Evolutionary conservation across 345 rosid species (phyloP).

Genomic region (Boechera stricta): DNA sequence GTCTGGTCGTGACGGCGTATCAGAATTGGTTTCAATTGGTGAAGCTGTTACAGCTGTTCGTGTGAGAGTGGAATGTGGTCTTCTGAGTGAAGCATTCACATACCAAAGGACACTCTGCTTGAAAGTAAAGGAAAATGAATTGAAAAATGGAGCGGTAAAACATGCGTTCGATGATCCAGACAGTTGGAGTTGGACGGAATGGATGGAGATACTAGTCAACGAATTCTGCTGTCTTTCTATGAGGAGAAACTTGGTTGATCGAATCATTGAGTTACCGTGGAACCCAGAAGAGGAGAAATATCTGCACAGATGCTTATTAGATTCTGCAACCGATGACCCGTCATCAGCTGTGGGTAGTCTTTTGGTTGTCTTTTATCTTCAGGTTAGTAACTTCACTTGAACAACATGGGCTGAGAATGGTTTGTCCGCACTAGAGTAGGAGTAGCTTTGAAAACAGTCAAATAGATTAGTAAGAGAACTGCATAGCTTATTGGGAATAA

Average conservation of each 20-base stretch:
- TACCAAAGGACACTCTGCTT: conserved; percentile 81
- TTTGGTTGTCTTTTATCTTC: conserved; percentile 86
- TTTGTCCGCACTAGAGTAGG: conserved; percentile 5
- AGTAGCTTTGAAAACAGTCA: conserved; percentile 23
- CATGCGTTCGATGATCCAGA: conserved; percentile 50
- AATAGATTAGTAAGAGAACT: background rate
- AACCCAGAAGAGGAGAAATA: conserved; percentile 86
- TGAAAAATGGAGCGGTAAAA: conserved; percentile 50
- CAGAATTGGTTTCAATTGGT: conserved; percentile 63
- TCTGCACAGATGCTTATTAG: conserved; percentile 78
- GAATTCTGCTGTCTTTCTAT: conserved; percentile 94
- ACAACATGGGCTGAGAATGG: conserved; percentile 15
- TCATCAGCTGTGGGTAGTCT: conserved; percentile 76
- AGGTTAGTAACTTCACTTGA: conserved; percentile 56
- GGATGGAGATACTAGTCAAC: conserved; percentile 82
- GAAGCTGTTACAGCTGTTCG: conserved; percentile 91
- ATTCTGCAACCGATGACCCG: conserved; percentile 76
- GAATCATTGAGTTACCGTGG: conserved; percentile 94
- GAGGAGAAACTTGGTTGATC: conserved; percentile 80
- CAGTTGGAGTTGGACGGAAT: conserved; percentile 66
- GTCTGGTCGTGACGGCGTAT: conserved; percentile 84
- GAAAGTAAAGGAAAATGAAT: conserved; percentile 66
- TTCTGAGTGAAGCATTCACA: conserved; percentile 90
- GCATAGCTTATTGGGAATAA: background rate
- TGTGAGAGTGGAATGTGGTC: conserved; percentile 91